Conservation (phyloP, 2,329 filamentous ascomycete genomes). For the Xylariales sp. region DNA sequence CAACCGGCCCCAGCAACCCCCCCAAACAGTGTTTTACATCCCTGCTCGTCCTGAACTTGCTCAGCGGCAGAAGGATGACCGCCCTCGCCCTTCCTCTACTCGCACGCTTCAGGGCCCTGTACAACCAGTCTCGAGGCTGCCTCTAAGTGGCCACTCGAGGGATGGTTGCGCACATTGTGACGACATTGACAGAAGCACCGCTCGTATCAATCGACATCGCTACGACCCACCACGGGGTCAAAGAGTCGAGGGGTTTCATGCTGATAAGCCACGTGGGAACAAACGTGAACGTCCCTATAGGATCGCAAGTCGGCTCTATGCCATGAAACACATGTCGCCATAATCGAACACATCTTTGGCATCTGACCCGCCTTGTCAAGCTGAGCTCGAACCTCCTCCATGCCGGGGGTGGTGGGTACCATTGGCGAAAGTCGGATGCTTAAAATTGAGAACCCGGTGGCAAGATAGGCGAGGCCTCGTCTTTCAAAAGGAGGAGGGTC, state of each 20-base stretch:
- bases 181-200: background rate
- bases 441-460: constrained; percentile 2
- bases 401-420: too few relatives aligned
- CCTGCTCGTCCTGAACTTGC: constrained; percentile 4
- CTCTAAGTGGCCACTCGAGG: background rate
- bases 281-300: background rate
- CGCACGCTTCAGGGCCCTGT: too few relatives aligned
- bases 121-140: too few relatives aligned
- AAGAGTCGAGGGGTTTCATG: constrained; percentile 5
- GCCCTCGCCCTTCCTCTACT: background rate
- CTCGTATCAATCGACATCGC: background rate
- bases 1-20: background rate
- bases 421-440: too few relatives aligned
- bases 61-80: background rate
- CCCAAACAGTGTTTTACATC: constrained; percentile 3
- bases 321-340: constrained; percentile 1
- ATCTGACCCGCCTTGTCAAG: constrained; percentile 1
- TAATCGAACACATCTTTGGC: constrained; percentile 2
- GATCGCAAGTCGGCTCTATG: constrained; percentile 1
- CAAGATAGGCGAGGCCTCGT: too few relatives aligned
- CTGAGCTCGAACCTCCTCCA: constrained; percentile 1
- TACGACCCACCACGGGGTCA: constrained; percentile 4
- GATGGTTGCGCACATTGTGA: too few relatives aligned
- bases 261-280: constrained; percentile 5
- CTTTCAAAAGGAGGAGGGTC: too few relatives aligned